A percentile compares a stretch with the other conserved stretches of the same genome.
phyloP scores from a whole-genome alignment of 2,329 filamentous ascomycete genomes.

The Fusarium ramigenum region DNA sequence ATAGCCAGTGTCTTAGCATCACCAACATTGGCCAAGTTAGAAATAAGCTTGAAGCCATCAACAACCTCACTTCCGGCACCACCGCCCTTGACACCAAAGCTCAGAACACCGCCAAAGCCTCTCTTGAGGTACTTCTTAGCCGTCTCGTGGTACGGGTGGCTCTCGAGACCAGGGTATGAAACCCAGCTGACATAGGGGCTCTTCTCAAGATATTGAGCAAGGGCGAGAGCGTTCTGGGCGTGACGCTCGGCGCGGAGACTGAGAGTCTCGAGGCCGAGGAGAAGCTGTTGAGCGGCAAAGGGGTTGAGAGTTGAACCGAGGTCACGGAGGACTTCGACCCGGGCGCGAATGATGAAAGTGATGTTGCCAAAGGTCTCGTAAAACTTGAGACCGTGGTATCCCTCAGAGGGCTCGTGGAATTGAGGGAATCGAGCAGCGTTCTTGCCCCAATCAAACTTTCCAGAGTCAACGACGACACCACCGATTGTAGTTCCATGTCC shows the following conservation, averaged over 20 bases:
- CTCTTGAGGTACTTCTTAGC: constrained; percentile 88
- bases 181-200: constrained; percentile 92
- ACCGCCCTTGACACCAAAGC: constrained; percentile 92
- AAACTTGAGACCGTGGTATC: constrained; percentile 94
- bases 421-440: constrained; percentile 88
- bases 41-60: constrained; percentile 93
- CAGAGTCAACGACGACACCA: constrained; percentile 85
- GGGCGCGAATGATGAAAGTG: constrained; percentile 83
- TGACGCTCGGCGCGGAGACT: constrained; percentile 88
- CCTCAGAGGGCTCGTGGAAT: constrained; percentile 86
- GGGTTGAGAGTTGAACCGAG: constrained; percentile 85
- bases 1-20: constrained; percentile 96
- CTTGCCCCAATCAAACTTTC: constrained; percentile 94
- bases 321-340: constrained; percentile 91
- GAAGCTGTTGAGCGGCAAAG: constrained; percentile 90
- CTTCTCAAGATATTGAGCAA: constrained; percentile 85
- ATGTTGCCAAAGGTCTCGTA: constrained; percentile 89
- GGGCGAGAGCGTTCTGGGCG: constrained; percentile 80
- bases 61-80: constrained; percentile 86
- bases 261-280: constrained; percentile 90
- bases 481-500: constrained; percentile 93
- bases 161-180: constrained; percentile 88
- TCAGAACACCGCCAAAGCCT: constrained; percentile 90
- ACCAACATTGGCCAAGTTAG: constrained; percentile 94
- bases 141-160: constrained; percentile 79